A percentile compares a stretch with the other conserved stretches of the same genome.
These are phyloP conservation scores for Aspergillus japonicus DNA, from an alignment of 2,329 filamentous ascomycete genomes.

Conservation along the genomic window DNA sequence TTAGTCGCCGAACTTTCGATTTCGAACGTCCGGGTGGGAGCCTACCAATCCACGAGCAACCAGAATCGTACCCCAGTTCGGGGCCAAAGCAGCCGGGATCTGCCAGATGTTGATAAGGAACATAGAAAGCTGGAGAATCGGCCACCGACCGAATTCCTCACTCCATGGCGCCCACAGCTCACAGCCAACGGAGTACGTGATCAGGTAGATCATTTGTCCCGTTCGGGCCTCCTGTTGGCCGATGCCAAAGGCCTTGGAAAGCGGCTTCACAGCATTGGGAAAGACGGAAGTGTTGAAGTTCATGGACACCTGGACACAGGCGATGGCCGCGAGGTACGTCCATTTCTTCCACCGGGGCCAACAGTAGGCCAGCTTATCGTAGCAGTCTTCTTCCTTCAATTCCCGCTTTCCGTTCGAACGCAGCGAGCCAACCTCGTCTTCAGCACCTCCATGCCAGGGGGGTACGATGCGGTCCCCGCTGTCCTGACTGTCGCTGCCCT, in stretches of 20 bases:
- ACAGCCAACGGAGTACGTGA: conserved; percentile 76
- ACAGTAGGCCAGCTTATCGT: conserved; percentile 60
- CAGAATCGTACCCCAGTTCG: conserved; percentile 66
- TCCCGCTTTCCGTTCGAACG: conserved; percentile 26
- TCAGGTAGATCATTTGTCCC: conserved; percentile 71
- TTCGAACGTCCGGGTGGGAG: neutral
- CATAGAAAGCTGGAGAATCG: conserved; percentile 68
- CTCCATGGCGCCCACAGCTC: conserved; percentile 83
- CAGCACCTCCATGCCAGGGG: neutral
- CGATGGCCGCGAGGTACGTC: conserved; percentile 54
- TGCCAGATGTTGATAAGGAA: conserved; percentile 74
- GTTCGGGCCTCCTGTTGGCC: conserved; percentile 64
- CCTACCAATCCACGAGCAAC: conserved; percentile 58
- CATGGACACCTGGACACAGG: conserved; percentile 69
- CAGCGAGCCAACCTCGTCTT: neutral
- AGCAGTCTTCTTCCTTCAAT: conserved; percentile 55
- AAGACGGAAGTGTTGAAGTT: conserved; percentile 73
- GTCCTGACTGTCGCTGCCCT: conserved; percentile 1
- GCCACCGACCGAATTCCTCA: conserved; percentile 74
- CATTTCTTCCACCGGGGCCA: conserved; percentile 45
- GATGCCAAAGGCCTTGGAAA: conserved; percentile 63
- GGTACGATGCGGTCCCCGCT: neutral
- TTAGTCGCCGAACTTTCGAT: neutral
- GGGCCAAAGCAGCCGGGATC: conserved; percentile 65
- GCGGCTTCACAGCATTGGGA: conserved; percentile 63